Base-by-base conservation (phyloP, 2,329 filamentous ascomycete species). In the Paecilomyces dactylethromorphus region DNA sequence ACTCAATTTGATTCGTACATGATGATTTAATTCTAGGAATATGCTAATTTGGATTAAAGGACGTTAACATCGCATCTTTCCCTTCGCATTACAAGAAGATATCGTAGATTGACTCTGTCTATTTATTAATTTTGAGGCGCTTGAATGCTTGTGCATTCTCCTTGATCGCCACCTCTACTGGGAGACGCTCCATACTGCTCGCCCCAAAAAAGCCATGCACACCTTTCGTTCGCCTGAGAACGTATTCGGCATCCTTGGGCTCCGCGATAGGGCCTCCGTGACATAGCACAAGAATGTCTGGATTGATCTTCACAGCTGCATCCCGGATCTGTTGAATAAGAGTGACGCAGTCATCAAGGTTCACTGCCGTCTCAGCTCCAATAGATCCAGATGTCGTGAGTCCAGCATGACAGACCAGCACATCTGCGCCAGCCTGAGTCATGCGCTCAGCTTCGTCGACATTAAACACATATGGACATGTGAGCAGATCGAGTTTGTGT, bases 151-250 rank as follows among this genome's bases (percentile, higher is more conserved):
- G 78, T 3, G 82, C 83, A 51, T 82, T 83, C 56, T 80, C 78
- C 55, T 79, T 83, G 58, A 90, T 88, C 0, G 87, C 87, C 59
- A 81, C 75, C 68, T 89, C 87, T 11, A 89, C 87, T 0, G 87
- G 87, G 61, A 89, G 71, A 51, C 87, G 76, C 71, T 90, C 87
- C 83, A 90, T 87, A 57, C 83, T 72, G 61, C 85, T 88, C 11
- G 87, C 87, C 0, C 87, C 87, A 65, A 85, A 89, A 70, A 90
- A 90, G 0, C 87, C 87, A 73, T 89, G 86, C n/a, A 89, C 76
- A 0, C 86, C 87, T 45, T 78, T 80, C 0, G 84, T 87, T 63
- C 81, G 74, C 22, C 76, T 77, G 31, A 90, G 76, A 10, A 90
- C 81, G 68, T 84, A 88, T 62, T 82, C 76, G 0, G 87, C 87